Evolutionary conservation across 345 rosid species (phyloP).

Genomic region (Populus simonii): DNA sequence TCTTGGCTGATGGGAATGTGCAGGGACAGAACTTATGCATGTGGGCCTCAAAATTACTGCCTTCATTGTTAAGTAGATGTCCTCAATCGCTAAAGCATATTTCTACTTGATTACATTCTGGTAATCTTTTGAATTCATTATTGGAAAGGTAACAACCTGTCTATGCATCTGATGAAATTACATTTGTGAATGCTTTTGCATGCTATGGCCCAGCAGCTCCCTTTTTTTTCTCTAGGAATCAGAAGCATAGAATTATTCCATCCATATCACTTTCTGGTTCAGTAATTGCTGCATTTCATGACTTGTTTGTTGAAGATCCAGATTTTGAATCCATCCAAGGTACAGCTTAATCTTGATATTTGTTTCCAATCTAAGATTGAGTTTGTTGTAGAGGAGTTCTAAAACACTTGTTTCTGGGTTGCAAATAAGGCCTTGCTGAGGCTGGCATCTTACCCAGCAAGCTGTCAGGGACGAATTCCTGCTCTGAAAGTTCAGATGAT

Average conservation of each 20-base stretch:
- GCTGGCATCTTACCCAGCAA: conserved; percentile 72
- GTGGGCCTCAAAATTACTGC: neutral
- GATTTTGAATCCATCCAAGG: conserved; percentile 72
- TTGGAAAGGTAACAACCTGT: conserved; percentile 62
- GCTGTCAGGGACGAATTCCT: conserved; percentile 28
- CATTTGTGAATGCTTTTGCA: conserved; percentile 13
- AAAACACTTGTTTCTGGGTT: conserved; percentile 17
- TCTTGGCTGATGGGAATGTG: neutral
- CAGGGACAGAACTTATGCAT: neutral
- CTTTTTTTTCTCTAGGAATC: conserved; percentile 44
- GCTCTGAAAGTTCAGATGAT: conserved; percentile 27
- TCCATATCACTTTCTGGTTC: conserved; percentile 59
- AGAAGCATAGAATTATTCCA: conserved; percentile 65
- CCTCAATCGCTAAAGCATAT: neutral
- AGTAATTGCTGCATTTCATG: conserved; percentile 63
- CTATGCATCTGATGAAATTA: neutral
- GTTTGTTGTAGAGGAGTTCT: neutral
- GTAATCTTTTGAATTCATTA: conserved; percentile 36
- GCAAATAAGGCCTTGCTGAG: conserved; percentile 69
- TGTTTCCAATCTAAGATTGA: conserved; percentile 2
- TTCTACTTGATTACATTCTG: neutral
- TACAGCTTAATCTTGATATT: conserved; percentile 15
- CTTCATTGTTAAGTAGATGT: neutral
- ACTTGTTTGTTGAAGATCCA: conserved; percentile 53
- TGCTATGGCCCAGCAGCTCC: conserved; percentile 9